Evolutionary conservation across 2,329 filamentous ascomycete genomes (phyloP).

Genomic region (Ambrosiella beaveri): DNA sequence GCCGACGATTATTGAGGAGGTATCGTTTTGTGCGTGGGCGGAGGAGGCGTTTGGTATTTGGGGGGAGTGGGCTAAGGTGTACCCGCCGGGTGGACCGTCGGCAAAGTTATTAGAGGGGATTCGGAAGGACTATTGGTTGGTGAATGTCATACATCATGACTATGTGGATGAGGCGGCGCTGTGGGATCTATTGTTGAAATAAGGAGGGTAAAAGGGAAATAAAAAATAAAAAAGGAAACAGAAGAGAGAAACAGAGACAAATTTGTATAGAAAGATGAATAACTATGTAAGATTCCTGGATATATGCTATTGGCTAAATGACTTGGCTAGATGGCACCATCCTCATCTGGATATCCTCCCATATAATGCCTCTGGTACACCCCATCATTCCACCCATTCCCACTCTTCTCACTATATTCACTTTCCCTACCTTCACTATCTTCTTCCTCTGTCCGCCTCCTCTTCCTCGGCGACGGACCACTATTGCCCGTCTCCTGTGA

Average conservation of each 20-base stretch:
- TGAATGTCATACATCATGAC: conserved; percentile 77
- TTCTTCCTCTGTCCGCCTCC: neutral
- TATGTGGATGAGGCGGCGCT: conserved; percentile 54
- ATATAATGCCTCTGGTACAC: neutral
- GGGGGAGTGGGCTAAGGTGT: conserved; percentile 83
- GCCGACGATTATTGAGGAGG: conserved; percentile 89
- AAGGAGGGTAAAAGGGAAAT: neutral
- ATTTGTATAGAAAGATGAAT: neutral
- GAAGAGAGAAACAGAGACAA: neutral
- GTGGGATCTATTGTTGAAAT: conserved; percentile 44
- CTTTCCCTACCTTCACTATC: neutral
- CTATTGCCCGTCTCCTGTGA: neutral
- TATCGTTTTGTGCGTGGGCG: conserved; percentile 83
- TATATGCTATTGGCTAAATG: no score
- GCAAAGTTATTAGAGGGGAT: conserved; percentile 52
- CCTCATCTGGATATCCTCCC: conserved; percentile 4
- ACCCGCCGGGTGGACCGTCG: conserved; percentile 54
- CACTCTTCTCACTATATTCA: neutral
- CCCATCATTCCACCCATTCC: neutral
- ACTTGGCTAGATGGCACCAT: conserved; percentile 4
- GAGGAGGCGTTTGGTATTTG: conserved; percentile 96
- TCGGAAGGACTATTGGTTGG: conserved; percentile 62
- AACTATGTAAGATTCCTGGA: neutral
- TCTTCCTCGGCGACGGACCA: neutral
- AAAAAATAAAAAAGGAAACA: neutral